Base-by-base conservation (phyloP, 768 basidiomycete species). In the Suillus occidentalis region DNA sequence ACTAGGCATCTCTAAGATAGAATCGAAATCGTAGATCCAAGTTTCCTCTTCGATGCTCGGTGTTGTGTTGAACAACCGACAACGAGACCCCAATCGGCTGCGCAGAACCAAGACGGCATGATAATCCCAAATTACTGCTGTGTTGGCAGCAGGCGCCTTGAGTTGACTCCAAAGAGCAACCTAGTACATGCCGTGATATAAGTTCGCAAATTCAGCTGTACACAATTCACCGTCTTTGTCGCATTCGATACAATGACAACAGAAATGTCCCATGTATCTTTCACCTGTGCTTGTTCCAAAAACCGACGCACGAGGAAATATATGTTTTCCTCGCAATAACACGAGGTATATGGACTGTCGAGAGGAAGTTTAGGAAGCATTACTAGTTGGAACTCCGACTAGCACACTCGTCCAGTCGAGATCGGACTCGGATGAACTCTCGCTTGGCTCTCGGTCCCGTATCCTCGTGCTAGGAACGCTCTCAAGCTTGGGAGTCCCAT, bases 11-110 rank as follows among this genome's bases (percentile, higher is more conserved):
- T 78, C 73, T 52, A 88, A 78, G 47, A 70, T 68, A 25, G 84
- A 86, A 73, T 92, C 90, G 61, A 87, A 83, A 76, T 92, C 90
- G 75, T 91, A 92, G 39, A 89, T 82, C 89, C 87, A 90, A 55
- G 75, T 72, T 49, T 60, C 72, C 60, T 47, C 67, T 63, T 62
- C 67, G n/a, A 39, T 50, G 56, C 56, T 61, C 53, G 22, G 66
- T 40, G n/a, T 25, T 28, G 39, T 52, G 50, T n/a, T 59, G 63
- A 34, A 59, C 18, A 50, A 52, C 56, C 45, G 60, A 63, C 50
- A 34, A 39, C 14, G 13, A n/a, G 50, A 34, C 40, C 55, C 61
- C 14, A 56, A 42, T 37, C 71, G 79, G 64, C 79, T 75, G 49
- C 80, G 81, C 37, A 91, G 76, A 55, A 85, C 72, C 14, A 89